Evolutionary conservation across 2,329 filamentous ascomycete genomes (phyloP), one percentile per base, ranked within the genome.

Genomic region (Tothia fuscella): DNA sequence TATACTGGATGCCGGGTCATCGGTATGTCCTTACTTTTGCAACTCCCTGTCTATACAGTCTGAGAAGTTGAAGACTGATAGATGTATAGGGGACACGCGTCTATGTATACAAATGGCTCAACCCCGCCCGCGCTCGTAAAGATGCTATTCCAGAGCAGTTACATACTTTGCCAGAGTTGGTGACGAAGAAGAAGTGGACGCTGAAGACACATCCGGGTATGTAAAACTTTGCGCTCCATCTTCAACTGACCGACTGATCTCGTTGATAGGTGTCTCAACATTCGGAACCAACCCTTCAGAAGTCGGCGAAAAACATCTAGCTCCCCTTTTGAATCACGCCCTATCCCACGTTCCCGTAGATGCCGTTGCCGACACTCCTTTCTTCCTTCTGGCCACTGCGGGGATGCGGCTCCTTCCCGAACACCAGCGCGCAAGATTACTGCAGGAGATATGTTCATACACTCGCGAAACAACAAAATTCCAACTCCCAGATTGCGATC

Each of bases 1-100:
- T 54, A 88, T 98, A 58, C 76, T 98, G 56, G 91, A 98, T 72
- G 91, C 91, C 59, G 91, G 91, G 52, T 96, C 91, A 62, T 96
- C 91, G 55, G 73, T 75, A 63, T 49, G 67, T 60, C n/a, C 10
- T 43, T 28, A 10, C 6, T 7, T 38, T 14, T 16, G 7, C 26
- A 20, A 24, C 29, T 28, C 29, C 31, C n/a, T n/a, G n/a, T n/a
- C n/a, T n/a, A n/a, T n/a, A n/a, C n/a, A n/a, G n/a, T n/a, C n/a
- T n/a, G n/a, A n/a, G n/a, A n/a, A n/a, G 43, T 26, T 29, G 28
- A 38, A 24, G 38, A 31, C 24, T 39, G 29, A 43, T 25, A n/a
- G n/a, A n/a, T 34, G 21, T 22, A 28, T 19, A 74, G 61, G 89
- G 91, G 59, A 96, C 89, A 54, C 82, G 91, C 58, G 73, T 94